Base-by-base conservation (phyloP, 306 rosid species). In the Quercus berberidifolia region DNA sequence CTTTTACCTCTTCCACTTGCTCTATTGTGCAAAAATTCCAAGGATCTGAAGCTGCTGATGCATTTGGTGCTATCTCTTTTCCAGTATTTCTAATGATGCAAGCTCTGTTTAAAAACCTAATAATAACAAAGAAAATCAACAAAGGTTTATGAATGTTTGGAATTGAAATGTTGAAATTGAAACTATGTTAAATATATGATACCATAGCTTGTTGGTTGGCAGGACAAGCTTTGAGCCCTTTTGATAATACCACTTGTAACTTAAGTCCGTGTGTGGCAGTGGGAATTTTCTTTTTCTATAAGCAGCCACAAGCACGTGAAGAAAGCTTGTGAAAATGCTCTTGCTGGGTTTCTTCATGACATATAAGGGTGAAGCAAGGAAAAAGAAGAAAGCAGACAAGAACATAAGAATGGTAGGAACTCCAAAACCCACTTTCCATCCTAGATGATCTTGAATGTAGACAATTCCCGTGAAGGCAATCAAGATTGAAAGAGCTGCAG, bases 401-500 rank as follows among this genome's bases (percentile, higher is more conserved):
- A 88, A 20, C 97, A 90, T 90, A 6, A 92, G 88, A 69, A 79
- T 60, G 12, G 84, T 87, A 21, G 93, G 94, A 38, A 92, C 83
- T 1, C 90, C 94, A 71, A 90, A 92, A 14, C 97, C 94, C 41
- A 92, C n/a, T 83, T 43, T 83, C 97, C 97, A 92, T 6, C 94
- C 94, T 3, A 75, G 71, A 31, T 85, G 85, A 38, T 90, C 93
- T 79, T 92, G 91, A 14, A 89, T 76, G 65, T 90, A 92, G 18
- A 92, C 80, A 3, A 92, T 73, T 43, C 55, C 91, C 0, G 94
- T 90, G 49, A 90, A 55, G 46, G 93, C 87, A 23, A 88, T 52
- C 2, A 92, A 7, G 5, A 86, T 80, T 0, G 94, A 75, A 4
- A 90, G 17, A 4, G 89, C 77, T 4, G 87, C 76, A 5, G 91